Evolutionary conservation across 192 early-diverging fungal species (phyloP).

Genomic region (Ambispora gerdemannii): DNA sequence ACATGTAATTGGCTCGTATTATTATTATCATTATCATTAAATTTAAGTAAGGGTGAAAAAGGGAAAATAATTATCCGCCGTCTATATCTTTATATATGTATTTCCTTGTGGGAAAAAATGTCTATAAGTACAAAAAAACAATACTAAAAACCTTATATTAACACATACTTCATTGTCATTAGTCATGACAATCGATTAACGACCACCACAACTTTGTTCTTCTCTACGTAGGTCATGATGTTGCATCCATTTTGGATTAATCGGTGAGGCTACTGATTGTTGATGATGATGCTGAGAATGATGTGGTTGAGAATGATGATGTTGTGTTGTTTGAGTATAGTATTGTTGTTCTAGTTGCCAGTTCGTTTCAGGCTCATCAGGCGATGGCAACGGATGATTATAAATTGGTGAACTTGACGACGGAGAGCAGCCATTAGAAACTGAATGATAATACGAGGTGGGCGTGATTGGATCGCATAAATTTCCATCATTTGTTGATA

Average conservation of each 20-base stretch:
- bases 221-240: not conserved
- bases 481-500: not conserved
- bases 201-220: not conserved
- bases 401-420: not conserved
- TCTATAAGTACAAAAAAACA: too few species aligned
- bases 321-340: not conserved
- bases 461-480: not conserved
- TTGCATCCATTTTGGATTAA: not conserved
- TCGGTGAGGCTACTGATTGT: too few species aligned
- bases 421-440: not conserved
- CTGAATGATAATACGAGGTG: not conserved
- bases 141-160: too few species aligned
- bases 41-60: too few species aligned
- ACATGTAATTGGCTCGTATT: too few species aligned
- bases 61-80: too few species aligned
- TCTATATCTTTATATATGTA: too few species aligned
- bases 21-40: too few species aligned
- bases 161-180: too few species aligned
- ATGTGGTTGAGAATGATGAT: not conserved
- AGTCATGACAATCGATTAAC: too few species aligned
- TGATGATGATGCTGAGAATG: not conserved
- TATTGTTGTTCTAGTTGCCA: constrained; percentile 6
- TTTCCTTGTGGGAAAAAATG: too few species aligned
- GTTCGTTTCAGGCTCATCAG: not conserved
- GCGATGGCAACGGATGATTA: constrained; percentile 1